Base-by-base conservation (phyloP, 192 early-diverging fungal species). In the Coemansia sp. region DNA sequence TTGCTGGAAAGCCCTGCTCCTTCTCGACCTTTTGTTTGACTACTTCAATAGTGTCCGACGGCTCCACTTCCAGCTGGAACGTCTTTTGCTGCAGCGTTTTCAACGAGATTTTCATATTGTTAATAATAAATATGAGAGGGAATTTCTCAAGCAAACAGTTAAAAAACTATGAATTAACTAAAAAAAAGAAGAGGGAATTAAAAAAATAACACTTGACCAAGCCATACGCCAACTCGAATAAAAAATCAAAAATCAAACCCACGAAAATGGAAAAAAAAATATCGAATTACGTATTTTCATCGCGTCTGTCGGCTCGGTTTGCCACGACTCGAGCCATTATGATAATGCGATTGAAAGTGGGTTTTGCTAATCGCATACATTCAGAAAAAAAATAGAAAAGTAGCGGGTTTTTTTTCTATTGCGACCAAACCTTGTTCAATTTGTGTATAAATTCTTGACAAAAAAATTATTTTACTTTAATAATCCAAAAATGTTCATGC, bases 1-100 rank as follows among this genome's bases (percentile, higher is more conserved):
- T 76, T 20, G 90, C 89, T 1, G 89, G 75, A 70, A 89, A 91
- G 8, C 91, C 91, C 69, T 96, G 88, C 43, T 68, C 65, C 58
- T 88, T 65, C 72, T 89, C 88, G 66, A 98, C 88, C 81, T 90
- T 90, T 64, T 87, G 73, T 69, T 98, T 98, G 61, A 98, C 82
- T 32, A 84, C 72, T 11, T 84, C 75, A 68, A 98, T 86, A 68
- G 84, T 91, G 71, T 89, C 86, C 4, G 73, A 60, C 17, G 79
- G 81, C 17, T 94, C 94, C 14, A 89, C 91, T 12, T 96, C 94
- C 66, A 96, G 72, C 48, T 84, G 76, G 79, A 95, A 93, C 61
- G 83, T 75, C 84, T 95, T 89, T 71, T 98, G 93, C 73, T 93
- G 89, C 54, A 98, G 87, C 32, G 93, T 98, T 79, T 98, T 98